phyloP scores from a whole-genome alignment of 2,329 filamentous ascomycete species.

The Venturia asperata region DNA sequence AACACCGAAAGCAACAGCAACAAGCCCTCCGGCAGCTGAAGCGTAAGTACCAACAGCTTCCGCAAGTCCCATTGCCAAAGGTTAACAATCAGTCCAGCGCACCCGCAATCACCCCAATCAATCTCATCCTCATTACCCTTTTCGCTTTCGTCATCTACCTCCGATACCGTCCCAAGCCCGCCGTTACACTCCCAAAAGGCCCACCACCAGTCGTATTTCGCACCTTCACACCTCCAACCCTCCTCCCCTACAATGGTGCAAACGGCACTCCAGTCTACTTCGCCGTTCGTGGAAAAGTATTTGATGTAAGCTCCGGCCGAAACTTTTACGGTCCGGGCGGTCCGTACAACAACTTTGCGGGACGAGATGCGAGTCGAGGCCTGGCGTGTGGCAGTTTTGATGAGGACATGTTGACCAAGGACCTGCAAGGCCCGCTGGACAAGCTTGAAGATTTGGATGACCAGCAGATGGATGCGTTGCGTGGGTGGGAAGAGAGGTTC shows the following conservation, averaged over 20 bases:
- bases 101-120: conserved; percentile 52
- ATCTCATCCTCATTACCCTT: conserved; percentile 53
- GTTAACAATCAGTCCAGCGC: conserved; percentile 34
- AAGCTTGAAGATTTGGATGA: conserved; percentile 61
- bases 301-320: conserved; percentile 77
- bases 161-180: conserved; percentile 50
- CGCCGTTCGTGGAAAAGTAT: conserved; percentile 83
- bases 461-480: conserved; percentile 75
- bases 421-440: conserved; percentile 77
- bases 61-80: conserved; percentile 23
- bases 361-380: conserved; percentile 80
- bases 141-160: conserved; percentile 52
- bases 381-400: conserved; percentile 90
- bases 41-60: conserved; percentile 32
- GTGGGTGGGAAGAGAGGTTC: conserved; percentile 91
- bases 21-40: conserved; percentile 30
- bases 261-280: conserved; percentile 73
- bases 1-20: conserved; percentile 8
- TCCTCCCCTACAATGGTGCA: conserved; percentile 79
- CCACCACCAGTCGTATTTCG: conserved; percentile 75
- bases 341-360: conserved; percentile 93
- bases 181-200: conserved; percentile 45
- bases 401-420: conserved; percentile 87
- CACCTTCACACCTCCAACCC: conserved; percentile 71
- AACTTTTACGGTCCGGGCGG: conserved; percentile 97